phyloP scores from a whole-genome alignment of 352 stramenopile species.

The Globisporangium paroecandrum region DNA sequence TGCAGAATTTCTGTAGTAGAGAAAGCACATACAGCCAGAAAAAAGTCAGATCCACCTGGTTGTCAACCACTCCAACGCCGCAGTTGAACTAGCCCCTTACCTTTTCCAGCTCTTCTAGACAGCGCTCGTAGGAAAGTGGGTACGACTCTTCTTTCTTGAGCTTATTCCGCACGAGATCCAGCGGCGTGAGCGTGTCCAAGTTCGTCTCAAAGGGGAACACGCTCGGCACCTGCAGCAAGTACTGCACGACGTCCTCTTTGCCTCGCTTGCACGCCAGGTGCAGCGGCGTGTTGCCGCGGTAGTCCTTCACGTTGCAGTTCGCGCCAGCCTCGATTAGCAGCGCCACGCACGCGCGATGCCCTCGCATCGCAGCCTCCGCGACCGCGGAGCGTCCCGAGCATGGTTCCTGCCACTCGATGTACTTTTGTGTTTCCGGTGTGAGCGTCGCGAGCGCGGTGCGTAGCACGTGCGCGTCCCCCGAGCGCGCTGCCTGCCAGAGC shows the following conservation, averaged over 20 bases:
- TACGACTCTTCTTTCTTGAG: conserved; percentile 26
- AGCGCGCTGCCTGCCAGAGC: conserved; percentile 45
- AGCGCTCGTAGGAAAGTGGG: conserved; percentile 32
- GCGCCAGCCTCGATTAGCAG: conserved; percentile 39
- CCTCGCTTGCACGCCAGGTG: conserved; percentile 52
- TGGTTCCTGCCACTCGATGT: conserved; percentile 58
- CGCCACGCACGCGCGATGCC: conserved; percentile 42
- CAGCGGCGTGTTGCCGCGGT: conserved; percentile 48
- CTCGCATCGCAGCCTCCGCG: conserved; percentile 34
- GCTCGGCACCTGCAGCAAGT: conserved; percentile 34
- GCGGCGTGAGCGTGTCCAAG: conserved; percentile 38
- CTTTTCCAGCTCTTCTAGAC: conserved; percentile 59
- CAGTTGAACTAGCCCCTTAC: conserved; percentile 10
- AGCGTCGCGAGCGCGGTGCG: conserved; percentile 32
- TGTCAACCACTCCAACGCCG: not conserved
- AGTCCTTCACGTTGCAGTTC: conserved; percentile 51
- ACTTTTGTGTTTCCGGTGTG: conserved; percentile 35
- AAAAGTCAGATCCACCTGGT: not conserved
- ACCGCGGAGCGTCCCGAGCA: conserved; percentile 43
- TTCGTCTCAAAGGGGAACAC: conserved; percentile 48
- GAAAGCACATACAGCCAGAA: conserved; percentile 3
- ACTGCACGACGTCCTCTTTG: conserved; percentile 35
- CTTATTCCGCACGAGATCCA: conserved; percentile 39
- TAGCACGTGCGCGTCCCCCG: conserved; percentile 35
- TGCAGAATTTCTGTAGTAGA: conserved; percentile 37